Percentiles rank a stretch among this genome's conserved stretches.
phyloP scores from a whole-genome alignment of 2,329 filamentous ascomycete species.

The Alternaria conjuncta region DNA sequence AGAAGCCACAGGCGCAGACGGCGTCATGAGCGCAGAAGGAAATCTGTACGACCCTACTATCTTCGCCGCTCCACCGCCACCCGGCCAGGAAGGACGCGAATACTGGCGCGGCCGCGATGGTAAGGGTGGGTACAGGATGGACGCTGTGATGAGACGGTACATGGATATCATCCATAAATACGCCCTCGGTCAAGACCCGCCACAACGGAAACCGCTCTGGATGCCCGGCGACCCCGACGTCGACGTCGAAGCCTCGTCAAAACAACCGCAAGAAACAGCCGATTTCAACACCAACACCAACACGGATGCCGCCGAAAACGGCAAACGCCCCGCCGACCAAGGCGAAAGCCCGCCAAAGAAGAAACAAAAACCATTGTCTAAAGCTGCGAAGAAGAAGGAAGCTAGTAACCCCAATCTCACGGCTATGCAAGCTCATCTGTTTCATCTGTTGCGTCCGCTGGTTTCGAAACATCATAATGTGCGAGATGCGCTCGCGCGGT shows the following conservation, averaged over 20 bases:
- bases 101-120: constrained; percentile 86
- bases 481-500: constrained; percentile 79
- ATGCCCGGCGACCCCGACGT: constrained; percentile 60
- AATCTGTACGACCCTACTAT: constrained; percentile 91
- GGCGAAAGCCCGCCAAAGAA: constrained; percentile 45
- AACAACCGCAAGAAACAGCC: constrained; percentile 4
- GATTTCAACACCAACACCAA: not conserved
- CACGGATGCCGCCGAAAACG: constrained; percentile 6
- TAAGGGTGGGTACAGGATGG: constrained; percentile 84
- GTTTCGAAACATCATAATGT: constrained; percentile 82
- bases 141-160: constrained; percentile 86
- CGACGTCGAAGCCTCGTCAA: constrained; percentile 46
- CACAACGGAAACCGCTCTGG: constrained; percentile 74
- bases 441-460: constrained; percentile 85
- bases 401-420: constrained; percentile 70
- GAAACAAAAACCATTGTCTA: constrained; percentile 41
- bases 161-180: constrained; percentile 87
- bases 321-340: constrained; percentile 6
- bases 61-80: constrained; percentile 72
- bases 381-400: constrained; percentile 57
- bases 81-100: constrained; percentile 71
- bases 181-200: constrained; percentile 70
- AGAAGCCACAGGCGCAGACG: constrained; percentile 84
- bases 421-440: constrained; percentile 89
- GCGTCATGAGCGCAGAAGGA: constrained; percentile 94